Evolutionary conservation across 306 rosid species (phyloP).

Genomic region (Vigna unguiculata): DNA sequence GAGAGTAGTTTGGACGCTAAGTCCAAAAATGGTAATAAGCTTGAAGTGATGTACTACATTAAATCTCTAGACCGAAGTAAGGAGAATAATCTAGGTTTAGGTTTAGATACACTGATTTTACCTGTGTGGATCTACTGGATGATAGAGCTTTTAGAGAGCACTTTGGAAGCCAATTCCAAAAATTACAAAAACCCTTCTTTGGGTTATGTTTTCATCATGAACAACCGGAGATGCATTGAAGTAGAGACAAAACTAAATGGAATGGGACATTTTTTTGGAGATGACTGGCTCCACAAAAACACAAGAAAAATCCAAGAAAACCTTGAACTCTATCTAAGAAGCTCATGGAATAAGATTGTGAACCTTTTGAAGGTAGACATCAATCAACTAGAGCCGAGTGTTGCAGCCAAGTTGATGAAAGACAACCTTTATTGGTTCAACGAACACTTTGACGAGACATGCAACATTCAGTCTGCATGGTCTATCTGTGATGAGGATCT

Average conservation of each 20-base stretch:
- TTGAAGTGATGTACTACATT: neutral
- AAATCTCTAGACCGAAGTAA: neutral
- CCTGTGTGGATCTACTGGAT: neutral
- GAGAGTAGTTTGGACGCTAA: conserved; percentile 59
- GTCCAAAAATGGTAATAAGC: neutral
- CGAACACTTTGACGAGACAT: conserved; percentile 15
- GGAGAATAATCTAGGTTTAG: neutral
- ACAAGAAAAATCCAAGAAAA: conserved; percentile 48
- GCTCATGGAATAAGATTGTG: conserved; percentile 68
- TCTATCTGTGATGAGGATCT: conserved; percentile 55
- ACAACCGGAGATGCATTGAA: conserved; percentile 41
- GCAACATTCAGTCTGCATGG: conserved; percentile 29
- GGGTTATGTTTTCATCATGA: conserved; percentile 71
- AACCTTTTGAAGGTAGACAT: conserved; percentile 55
- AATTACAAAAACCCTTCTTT: conserved; percentile 59
- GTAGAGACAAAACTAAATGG: neutral
- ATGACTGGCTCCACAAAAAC: conserved; percentile 40
- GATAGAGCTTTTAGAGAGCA: conserved; percentile 64
- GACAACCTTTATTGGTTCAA: conserved; percentile 64
- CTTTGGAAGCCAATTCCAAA: conserved; percentile 67
- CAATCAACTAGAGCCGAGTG: conserved; percentile 49
- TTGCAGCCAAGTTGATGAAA: conserved; percentile 56
- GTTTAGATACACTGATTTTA: neutral
- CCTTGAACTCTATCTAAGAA: conserved; percentile 25
- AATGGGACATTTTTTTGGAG: neutral